Evolutionary conservation across 192 early-diverging fungal species (phyloP).

Genomic region (Coemansia biformis): DNA sequence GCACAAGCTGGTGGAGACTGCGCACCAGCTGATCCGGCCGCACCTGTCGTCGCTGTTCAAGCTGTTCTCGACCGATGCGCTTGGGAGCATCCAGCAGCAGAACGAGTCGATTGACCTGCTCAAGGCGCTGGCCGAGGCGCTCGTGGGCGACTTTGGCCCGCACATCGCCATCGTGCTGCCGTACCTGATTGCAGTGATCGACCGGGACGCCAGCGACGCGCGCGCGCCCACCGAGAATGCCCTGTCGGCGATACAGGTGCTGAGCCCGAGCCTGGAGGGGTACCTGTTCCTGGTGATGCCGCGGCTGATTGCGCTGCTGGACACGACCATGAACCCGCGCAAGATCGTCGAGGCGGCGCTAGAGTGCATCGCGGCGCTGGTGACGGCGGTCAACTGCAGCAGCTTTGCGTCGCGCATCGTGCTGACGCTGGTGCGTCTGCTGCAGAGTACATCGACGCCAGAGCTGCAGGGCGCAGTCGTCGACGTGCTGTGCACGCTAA

Average conservation of each 20-base stretch:
- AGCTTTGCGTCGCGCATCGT: constrained; percentile 90
- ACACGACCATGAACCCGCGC: constrained; percentile 58
- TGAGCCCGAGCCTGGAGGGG: constrained; percentile 89
- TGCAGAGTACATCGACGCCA: constrained; percentile 45
- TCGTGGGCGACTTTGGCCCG: constrained; percentile 88
- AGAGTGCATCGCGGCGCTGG: constrained; percentile 66
- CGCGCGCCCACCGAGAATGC: constrained; percentile 63
- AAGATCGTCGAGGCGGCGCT: constrained; percentile 66
- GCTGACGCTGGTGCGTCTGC: constrained; percentile 77
- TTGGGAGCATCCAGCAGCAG: constrained; percentile 59
- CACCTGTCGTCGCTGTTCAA: constrained; percentile 75
- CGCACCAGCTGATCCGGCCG: constrained; percentile 87
- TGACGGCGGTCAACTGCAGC: constrained; percentile 73
- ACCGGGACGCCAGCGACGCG: constrained; percentile 66
- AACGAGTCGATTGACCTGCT: constrained; percentile 68
- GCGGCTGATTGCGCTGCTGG: constrained; percentile 74
- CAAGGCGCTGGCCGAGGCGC: constrained; percentile 78
- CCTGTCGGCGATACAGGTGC: constrained; percentile 72
- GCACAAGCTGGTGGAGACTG: constrained; percentile 74
- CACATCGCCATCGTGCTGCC: constrained; percentile 79
- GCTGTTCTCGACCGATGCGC: constrained; percentile 78
- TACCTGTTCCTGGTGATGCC: constrained; percentile 91
- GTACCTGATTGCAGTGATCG: constrained; percentile 81
- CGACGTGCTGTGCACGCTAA: constrained; percentile 76
- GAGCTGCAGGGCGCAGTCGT: constrained; percentile 66